These are phyloP conservation scores for Dryas alaskensis DNA, from an alignment of 306 rosid species.

Conservation along the genomic window DNA sequence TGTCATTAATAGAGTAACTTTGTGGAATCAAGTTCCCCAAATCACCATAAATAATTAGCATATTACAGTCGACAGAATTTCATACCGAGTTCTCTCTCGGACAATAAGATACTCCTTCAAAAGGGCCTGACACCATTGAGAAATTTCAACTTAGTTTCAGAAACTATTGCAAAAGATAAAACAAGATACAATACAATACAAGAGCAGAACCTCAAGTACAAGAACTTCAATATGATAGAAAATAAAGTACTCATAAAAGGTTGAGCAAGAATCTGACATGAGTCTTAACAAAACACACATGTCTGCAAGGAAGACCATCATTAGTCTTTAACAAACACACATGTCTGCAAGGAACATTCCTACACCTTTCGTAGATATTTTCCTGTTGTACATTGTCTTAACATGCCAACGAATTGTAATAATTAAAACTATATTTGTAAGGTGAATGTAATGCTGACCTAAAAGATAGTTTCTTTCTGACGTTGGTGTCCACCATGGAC, in stretches of 20 bases:
- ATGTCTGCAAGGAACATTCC: not conserved
- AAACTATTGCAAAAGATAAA: constrained; percentile 6
- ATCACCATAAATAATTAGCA: not conserved
- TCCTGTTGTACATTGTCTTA: not conserved
- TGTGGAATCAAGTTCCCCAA: not conserved
- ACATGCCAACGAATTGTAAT: not conserved
- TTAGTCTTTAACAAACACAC: not conserved
- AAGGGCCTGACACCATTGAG: constrained; percentile 60
- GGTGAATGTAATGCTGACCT: constrained; percentile 45
- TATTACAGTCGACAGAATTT: constrained; percentile 17
- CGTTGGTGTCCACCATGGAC: constrained; percentile 98
- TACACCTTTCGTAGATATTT: not conserved
- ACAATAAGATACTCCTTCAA: constrained; percentile 73
- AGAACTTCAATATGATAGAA: not conserved
- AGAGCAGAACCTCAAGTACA: not conserved
- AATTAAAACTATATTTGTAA: constrained; percentile 1
- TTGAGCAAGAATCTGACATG: not conserved
- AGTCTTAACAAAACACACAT: not conserved
- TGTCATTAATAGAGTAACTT: not conserved
- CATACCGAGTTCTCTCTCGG: constrained; percentile 71
- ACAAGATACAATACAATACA: not conserved
- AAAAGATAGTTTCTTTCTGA: constrained; percentile 83
- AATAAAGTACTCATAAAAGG: not conserved
- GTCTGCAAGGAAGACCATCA: not conserved
- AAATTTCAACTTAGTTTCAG: constrained; percentile 13